Base-by-base conservation (phyloP, 352 stramenopile species). In the Phytopythium cucurbitacearum region DNA sequence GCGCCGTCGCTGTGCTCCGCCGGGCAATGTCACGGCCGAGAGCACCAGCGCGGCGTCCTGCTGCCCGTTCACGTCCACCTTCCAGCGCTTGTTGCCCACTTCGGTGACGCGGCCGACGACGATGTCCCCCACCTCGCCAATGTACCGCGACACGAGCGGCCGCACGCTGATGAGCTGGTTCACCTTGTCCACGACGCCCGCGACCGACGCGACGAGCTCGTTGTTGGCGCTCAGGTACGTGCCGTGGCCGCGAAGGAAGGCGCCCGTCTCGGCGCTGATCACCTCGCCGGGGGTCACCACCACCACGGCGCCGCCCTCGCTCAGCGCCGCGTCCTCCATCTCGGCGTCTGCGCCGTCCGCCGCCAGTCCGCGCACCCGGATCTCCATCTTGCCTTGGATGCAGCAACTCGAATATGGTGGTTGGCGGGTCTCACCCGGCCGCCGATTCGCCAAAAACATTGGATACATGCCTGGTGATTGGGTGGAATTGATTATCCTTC, bases 91-190 rank as follows among this genome's bases (percentile, higher is more conserved):
- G 50, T 79, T 92, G 51, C 71, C 89, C 28, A 99, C 95, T 43
- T 97, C 89, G 0, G 87, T 81, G 32, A 99, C 86, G 41, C 95
- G 81, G n/a, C 96, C 96, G 0, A 99, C 89, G 12, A 99, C 84
- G 33, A 99, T 89, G 85, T 99, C 97, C 21, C 97, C 97, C 12
- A 99, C 94, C 60, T 99, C 92, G 28, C 92, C 94, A 52, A 89
- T 85, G 71, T 98, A 98, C 9, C 93, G 75, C 8, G 76, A 90
- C 41, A 87, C 74, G 0, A 97, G 69, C n/a, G 91, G 91, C 40
- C 95, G 88, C 36, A 98, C 95, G 3, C 80, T 93, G 61, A 98
- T 95, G 28, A 98, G 80, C 73, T 98, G 97, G 69, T 98, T 98
- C 10, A 98, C 93, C 49, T 96, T 93, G 63, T 98, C 91, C 7